These are phyloP conservation scores for Castanea mollissima DNA, from an alignment of 306 rosid species.

Conservation along the genomic window DNA sequence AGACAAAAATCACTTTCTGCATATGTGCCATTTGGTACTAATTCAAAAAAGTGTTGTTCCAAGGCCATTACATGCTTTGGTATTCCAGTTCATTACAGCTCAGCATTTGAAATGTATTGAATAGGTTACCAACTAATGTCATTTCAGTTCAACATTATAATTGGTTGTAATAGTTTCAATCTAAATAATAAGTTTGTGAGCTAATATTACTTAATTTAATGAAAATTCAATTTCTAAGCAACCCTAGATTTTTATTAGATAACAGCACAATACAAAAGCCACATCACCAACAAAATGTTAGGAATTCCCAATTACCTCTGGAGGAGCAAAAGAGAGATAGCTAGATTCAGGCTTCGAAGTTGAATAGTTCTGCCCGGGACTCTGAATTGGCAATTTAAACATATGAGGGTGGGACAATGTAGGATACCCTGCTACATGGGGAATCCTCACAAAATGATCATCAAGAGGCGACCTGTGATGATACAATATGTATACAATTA, in stretches of 20 bases:
- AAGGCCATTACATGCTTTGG: too few relatives aligned
- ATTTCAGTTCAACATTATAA: neutral
- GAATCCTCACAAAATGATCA: constrained; percentile 36
- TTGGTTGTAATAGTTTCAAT: neutral
- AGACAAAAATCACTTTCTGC: too few relatives aligned
- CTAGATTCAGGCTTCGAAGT: constrained; percentile 42
- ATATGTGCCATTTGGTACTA: too few relatives aligned
- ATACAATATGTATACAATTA: constrained; percentile 12
- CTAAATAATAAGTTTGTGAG: neutral
- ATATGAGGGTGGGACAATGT: constrained; percentile 51
- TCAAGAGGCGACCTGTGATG: constrained; percentile 75
- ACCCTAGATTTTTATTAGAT: neutral
- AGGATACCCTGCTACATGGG: constrained; percentile 76
- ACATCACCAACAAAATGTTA: constrained; percentile 16
- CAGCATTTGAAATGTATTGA: neutral
- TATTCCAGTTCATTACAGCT: neutral
- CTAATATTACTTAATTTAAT: neutral
- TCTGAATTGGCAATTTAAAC: constrained; percentile 51
- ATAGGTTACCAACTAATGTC: neutral
- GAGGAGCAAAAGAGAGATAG: constrained; percentile 93
- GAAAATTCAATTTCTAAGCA: too few relatives aligned
- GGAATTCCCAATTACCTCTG: constrained; percentile 62
- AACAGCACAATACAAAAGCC: neutral
- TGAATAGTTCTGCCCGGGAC: constrained; percentile 62
- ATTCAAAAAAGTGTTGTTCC: too few relatives aligned